Evolutionary conservation across 805 yeast species (phyloP).

Genomic region (Candida qinlingensis): DNA sequence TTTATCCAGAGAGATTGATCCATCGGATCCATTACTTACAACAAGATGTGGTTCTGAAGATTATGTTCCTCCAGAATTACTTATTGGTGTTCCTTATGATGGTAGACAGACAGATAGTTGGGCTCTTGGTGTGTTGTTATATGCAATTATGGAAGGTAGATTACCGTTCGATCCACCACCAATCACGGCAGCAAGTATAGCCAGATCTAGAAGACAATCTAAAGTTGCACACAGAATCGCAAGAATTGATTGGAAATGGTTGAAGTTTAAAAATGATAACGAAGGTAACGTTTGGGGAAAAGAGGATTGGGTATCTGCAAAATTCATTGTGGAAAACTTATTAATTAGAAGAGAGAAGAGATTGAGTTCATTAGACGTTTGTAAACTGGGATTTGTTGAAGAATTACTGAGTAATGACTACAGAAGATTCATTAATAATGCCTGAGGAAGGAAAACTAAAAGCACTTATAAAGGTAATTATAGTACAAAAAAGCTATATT

Average conservation of each 20-base stretch:
- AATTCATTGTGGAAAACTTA: conserved; percentile 43
- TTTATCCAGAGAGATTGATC: conserved; percentile 63
- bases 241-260: conserved; percentile 90
- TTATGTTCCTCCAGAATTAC: conserved; percentile 89
- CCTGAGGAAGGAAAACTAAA: too few relatives aligned
- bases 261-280: conserved; percentile 34
- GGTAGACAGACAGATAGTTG: conserved; percentile 91
- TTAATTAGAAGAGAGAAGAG: conserved; percentile 46
- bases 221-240: conserved; percentile 87
- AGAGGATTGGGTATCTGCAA: conserved; percentile 41
- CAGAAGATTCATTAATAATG: background rate
- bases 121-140: conserved; percentile 92
- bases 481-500: too few relatives aligned
- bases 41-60: conserved; percentile 97
- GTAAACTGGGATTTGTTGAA: conserved; percentile 31
- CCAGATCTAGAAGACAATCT: conserved; percentile 36
- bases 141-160: conserved; percentile 76
- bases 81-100: conserved; percentile 87
- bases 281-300: conserved; percentile 14
- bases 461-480: too few relatives aligned
- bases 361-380: conserved; percentile 29
- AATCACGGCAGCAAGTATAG: conserved; percentile 27
- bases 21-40: conserved; percentile 56
- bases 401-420: conserved; percentile 11
- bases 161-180: conserved; percentile 91